Base-by-base conservation (phyloP, 2,329 filamentous ascomycete species). In the Fusarium coicis region DNA sequence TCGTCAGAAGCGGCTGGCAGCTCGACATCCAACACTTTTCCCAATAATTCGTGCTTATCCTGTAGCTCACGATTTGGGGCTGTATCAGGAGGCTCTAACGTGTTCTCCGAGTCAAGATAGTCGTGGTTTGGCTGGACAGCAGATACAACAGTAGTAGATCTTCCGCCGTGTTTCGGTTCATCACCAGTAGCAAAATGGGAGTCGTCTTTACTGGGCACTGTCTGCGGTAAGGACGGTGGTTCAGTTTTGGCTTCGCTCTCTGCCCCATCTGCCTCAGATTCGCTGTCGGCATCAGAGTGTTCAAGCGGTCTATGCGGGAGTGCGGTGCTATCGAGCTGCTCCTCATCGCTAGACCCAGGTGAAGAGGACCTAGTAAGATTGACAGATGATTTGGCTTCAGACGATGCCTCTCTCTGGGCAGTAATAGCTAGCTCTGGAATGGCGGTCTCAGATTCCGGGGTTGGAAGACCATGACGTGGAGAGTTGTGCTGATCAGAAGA, bases 281-380 rank as follows among this genome's bases (percentile, higher is more conserved):
- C 68, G 28, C 50, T 72, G 5, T 72, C 68, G 19, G 55, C 26
- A 30, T 69, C 63, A 15, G 42, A 49, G n/a, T 34, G 39, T 16
- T 40, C 44, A 19, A 19, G 39, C 11, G 32, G 23, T 49, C n/a
- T 34, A 44, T 46, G 40, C 2, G 34, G 44, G 11, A 36, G 36
- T 28, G n/a, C 23, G 16, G n/a, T 21, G 14, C 59, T 23, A 21
- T 23, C n/a, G n/a, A 47, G 30, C 18, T 49, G 52, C 47, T 59
- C 37, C 42, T 68, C 61, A 26, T 46, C 26, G 34, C 34, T n/a
- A n/a, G 39, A 30, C 30, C 58, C 55, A 10, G 50, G 55, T 10
- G 58, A 58, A 21, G 58, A 34, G n/a, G 39, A 21, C 34, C 30
- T 61, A 12, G 62, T 34, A 16, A 32, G 30, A 34, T 39, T 36